These are phyloP conservation scores for Ananas comosus DNA, from an alignment of 176 grass and related monocot genomes.

Conservation along the genomic window DNA sequence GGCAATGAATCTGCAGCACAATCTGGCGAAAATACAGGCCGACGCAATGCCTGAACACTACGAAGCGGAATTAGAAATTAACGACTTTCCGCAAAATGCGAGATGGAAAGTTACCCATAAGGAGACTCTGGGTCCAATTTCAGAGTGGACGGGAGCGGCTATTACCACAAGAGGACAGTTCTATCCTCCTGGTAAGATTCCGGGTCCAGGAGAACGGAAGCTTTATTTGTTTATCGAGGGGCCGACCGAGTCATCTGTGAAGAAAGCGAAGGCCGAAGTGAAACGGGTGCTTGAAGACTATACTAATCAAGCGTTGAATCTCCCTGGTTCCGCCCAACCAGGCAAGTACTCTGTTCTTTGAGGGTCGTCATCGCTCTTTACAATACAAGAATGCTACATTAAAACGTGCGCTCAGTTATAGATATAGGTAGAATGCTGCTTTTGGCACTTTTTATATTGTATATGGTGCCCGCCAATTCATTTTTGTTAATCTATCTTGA, in stretches of 20 bases:
- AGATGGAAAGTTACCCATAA: slow-evolving; percentile 96
- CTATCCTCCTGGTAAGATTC: slow-evolving; percentile 71
- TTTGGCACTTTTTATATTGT: background rate
- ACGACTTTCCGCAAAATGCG: slow-evolving; percentile 91
- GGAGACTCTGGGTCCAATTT: slow-evolving; percentile 82
- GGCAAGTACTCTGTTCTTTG: slow-evolving; percentile 95
- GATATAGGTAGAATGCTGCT: slow-evolving; percentile 6
- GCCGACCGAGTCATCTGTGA: slow-evolving; percentile 71
- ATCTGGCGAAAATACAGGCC: slow-evolving; percentile 85
- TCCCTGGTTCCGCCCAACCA: slow-evolving; percentile 73
- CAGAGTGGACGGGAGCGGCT: slow-evolving; percentile 85
- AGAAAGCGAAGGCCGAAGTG: slow-evolving; percentile 90
- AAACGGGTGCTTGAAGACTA: slow-evolving; percentile 86
- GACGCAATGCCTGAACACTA: slow-evolving; percentile 88
- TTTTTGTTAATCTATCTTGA: slow-evolving; percentile 10
- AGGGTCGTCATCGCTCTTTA: slow-evolving; percentile 12
- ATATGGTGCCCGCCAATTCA: slow-evolving; percentile 3
- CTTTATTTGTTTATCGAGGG: slow-evolving; percentile 91
- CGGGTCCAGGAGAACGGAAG: slow-evolving; percentile 74
- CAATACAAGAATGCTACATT: background rate
- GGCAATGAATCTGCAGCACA: slow-evolving; percentile 73
- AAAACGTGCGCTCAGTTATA: slow-evolving; percentile 22
- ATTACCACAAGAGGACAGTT: slow-evolving; percentile 80
- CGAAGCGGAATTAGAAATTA: slow-evolving; percentile 94
- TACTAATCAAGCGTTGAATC: slow-evolving; percentile 61